phyloP scores from a whole-genome alignment of 1,284 basidiomycete genomes.

The Ustilago crameri region DNA sequence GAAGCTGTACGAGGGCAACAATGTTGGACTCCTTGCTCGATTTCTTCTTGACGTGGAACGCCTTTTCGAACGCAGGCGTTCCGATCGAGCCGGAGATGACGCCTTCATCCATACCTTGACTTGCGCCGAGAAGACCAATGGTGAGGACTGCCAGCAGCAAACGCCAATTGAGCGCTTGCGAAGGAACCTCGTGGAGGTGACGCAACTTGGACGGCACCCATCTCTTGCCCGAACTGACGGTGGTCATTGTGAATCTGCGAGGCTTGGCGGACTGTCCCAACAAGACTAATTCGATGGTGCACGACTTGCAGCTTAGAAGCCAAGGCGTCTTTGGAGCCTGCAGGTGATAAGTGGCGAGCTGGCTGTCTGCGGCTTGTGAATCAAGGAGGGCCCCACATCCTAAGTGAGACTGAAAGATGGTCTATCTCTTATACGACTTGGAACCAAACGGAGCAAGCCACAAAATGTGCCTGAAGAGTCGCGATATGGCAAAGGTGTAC shows the following conservation, averaged over 20 bases:
- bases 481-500: too few species aligned
- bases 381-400: slow-evolving; percentile 21
- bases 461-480: too few species aligned
- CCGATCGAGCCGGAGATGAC: slow-evolving; percentile 27
- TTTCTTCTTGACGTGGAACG: slow-evolving; percentile 29
- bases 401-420: neutral
- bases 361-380: neutral
- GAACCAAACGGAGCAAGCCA: too few species aligned
- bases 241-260: neutral
- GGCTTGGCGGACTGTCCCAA: slow-evolving; percentile 2
- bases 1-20: slow-evolving; percentile 35
- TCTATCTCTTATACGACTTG: slow-evolving; percentile 15
- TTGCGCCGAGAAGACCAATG: slow-evolving; percentile 36
- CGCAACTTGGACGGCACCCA: slow-evolving; percentile 29
- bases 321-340: too few species aligned
- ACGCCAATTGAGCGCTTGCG: slow-evolving; percentile 32
- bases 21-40: slow-evolving; percentile 41
- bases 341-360: too few species aligned
- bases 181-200: slow-evolving; percentile 31
- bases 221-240: slow-evolving; percentile 4
- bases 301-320: too few species aligned
- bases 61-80: slow-evolving; percentile 15
- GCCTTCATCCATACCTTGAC: slow-evolving; percentile 37
- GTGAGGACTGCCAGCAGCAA: slow-evolving; percentile 23
- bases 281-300: neutral